A percentile compares a stretch with the other conserved stretches of the same genome.
These are phyloP conservation scores for Penicillium sp. DNA, from an alignment of 2,329 filamentous ascomycete genomes.

Conservation along the genomic window DNA sequence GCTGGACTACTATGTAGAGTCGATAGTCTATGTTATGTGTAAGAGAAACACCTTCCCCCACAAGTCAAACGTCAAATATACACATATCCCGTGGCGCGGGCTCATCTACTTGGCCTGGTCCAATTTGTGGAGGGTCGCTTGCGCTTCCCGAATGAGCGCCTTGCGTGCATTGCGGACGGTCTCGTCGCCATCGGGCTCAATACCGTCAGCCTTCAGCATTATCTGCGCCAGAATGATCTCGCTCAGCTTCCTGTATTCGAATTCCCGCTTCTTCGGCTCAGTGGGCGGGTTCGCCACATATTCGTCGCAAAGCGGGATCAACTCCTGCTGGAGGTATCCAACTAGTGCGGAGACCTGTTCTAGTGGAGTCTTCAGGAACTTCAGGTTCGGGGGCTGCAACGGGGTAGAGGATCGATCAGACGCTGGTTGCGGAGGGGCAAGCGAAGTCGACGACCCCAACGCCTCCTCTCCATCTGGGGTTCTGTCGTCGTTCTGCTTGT, in stretches of 20 bases:
- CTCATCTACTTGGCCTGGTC: conserved; percentile 30
- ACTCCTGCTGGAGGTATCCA: conserved; percentile 34
- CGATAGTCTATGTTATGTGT: conserved; percentile 17
- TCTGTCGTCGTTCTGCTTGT: conserved; percentile 25
- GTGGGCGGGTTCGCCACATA: conserved; percentile 40
- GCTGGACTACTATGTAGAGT: conserved; percentile 1
- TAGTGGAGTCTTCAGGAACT: conserved; percentile 28
- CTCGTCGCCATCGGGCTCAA: conserved; percentile 66
- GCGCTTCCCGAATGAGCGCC: conserved; percentile 42
- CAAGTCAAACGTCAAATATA: background rate
- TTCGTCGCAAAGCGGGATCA: conserved; percentile 37
- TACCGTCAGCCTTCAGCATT: conserved; percentile 58
- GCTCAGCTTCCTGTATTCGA: conserved; percentile 43
- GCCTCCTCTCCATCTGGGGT: conserved; percentile 3
- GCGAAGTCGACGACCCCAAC: conserved; percentile 3
- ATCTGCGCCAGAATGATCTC: conserved; percentile 44
- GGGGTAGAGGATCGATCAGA: conserved; percentile 19
- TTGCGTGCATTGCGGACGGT: conserved; percentile 51
- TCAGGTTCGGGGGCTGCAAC: conserved; percentile 34
- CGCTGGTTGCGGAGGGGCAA: conserved; percentile 21
- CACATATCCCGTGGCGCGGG: background rate
- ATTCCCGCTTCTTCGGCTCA: conserved; percentile 39
- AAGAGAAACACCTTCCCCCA: background rate
- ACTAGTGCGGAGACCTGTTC: conserved; percentile 39
- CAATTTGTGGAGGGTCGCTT: conserved; percentile 36